These are phyloP conservation scores for Lignosus rhinocerotis DNA, from an alignment of 1,284 basidiomycete genomes.

Conservation along the genomic window DNA sequence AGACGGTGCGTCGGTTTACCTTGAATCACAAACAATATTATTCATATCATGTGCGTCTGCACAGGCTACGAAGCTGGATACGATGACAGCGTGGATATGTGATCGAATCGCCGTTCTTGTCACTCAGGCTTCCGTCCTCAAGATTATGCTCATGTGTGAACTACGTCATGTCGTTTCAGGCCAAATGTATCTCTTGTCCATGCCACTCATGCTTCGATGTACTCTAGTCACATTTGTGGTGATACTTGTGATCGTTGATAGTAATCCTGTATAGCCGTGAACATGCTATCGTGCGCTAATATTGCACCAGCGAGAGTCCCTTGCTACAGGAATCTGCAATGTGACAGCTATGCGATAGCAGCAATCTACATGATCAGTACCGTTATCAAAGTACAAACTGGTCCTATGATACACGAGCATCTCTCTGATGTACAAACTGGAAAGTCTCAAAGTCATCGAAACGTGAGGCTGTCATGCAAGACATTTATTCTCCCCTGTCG, in stretches of 20 bases:
- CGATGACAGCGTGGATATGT: constrained; percentile 17
- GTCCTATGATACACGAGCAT: background rate
- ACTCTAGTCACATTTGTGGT: background rate
- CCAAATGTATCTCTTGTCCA: background rate
- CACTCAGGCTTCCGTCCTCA: background rate
- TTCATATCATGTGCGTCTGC: background rate
- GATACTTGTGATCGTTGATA: background rate
- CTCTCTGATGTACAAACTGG: background rate
- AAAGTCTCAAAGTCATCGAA: background rate
- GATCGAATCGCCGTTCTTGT: constrained; percentile 11
- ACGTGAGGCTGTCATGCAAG: background rate
- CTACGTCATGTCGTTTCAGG: background rate
- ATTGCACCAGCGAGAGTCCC: too few species aligned
- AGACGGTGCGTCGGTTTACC: constrained; percentile 34
- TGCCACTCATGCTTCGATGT: background rate
- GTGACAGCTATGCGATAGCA: too few species aligned
- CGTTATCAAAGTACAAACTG: background rate
- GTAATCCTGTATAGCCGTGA: background rate
- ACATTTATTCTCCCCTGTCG: background rate
- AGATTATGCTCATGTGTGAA: background rate
- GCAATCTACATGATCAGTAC: too few species aligned
- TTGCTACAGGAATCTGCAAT: too few species aligned
- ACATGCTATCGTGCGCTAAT: too few species aligned
- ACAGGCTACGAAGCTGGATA: constrained; percentile 22
- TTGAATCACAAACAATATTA: background rate